phyloP scores from a whole-genome alignment of 345 rosid genomes.

The Adansonia digitata region DNA sequence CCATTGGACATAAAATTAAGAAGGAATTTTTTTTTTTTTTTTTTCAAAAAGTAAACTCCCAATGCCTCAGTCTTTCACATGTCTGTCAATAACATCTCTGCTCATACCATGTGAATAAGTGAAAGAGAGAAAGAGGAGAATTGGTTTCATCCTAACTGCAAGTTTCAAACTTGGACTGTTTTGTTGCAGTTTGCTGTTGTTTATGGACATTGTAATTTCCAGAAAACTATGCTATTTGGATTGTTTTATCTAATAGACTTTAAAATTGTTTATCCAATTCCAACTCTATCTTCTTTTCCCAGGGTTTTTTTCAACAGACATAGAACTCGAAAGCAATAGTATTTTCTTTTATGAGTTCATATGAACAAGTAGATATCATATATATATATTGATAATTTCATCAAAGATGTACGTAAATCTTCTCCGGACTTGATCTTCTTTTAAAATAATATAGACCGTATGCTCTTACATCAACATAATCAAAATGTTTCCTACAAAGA shows the following conservation, averaged over 20 bases:
- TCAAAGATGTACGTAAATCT: too few relatives aligned
- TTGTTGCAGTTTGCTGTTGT: neutral
- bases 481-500: too few relatives aligned
- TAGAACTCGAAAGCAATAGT: too few relatives aligned
- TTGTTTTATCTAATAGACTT: too few relatives aligned
- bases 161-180: conserved; percentile 34
- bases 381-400: too few relatives aligned
- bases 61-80: conserved; percentile 49
- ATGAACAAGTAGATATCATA: too few relatives aligned
- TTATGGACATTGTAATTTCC: conserved; percentile 17
- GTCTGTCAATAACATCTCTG: conserved; percentile 49
- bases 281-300: neutral
- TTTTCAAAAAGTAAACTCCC: neutral
- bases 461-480: too few relatives aligned
- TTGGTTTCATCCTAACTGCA: conserved; percentile 30
- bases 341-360: too few relatives aligned
- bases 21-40: too few relatives aligned
- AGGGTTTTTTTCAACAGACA: neutral
- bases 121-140: neutral
- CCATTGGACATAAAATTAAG: conserved; percentile 31
- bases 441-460: too few relatives aligned
- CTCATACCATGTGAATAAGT: conserved; percentile 39
- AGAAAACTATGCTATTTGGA: neutral
- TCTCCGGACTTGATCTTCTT: too few relatives aligned
- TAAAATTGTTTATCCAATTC: too few relatives aligned